phyloP scores from a whole-genome alignment of 2,329 filamentous ascomycete genomes.

The Fusarium anthophilum region DNA sequence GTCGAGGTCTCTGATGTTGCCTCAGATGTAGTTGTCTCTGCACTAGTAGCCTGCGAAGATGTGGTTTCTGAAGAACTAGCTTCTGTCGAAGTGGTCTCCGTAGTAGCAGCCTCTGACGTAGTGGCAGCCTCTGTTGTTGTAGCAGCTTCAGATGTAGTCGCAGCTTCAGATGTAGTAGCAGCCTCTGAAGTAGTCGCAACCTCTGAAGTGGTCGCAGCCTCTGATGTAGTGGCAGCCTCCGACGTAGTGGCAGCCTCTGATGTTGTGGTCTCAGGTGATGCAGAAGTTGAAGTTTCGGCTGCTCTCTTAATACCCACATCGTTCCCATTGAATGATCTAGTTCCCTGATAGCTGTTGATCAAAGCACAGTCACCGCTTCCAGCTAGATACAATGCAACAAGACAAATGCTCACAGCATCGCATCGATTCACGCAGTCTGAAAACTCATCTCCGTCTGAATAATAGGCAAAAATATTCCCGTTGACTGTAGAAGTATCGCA shows the following conservation, averaged over 20 bases:
- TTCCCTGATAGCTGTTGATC: neutral
- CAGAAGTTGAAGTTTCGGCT: neutral
- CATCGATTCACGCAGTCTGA: neutral
- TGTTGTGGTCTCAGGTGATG: neutral
- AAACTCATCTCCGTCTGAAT: neutral
- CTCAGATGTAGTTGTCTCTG: neutral
- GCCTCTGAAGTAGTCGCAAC: neutral
- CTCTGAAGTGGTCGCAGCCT: neutral
- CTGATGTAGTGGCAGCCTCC: neutral
- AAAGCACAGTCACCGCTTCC: neutral
- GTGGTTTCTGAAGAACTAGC: too few species aligned
- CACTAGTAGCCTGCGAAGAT: too few species aligned
- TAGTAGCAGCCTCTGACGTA: neutral
- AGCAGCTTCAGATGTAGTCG: fast-evolving
- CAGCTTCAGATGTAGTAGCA: neutral
- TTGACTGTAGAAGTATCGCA: neutral
- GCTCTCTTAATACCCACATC: fast-evolving
- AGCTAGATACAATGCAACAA: neutral
- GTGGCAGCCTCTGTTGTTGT: neutral
- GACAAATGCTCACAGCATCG: fast-evolving
- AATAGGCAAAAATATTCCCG: neutral
- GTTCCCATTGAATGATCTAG: fast-evolving
- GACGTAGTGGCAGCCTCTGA: neutral
- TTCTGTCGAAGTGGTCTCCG: too few species aligned
- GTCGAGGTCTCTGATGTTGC: neutral